These are phyloP conservation scores for Penicillium canescens DNA, from an alignment of 495 filamentous ascomycete genomes.

Conservation along the genomic window DNA sequence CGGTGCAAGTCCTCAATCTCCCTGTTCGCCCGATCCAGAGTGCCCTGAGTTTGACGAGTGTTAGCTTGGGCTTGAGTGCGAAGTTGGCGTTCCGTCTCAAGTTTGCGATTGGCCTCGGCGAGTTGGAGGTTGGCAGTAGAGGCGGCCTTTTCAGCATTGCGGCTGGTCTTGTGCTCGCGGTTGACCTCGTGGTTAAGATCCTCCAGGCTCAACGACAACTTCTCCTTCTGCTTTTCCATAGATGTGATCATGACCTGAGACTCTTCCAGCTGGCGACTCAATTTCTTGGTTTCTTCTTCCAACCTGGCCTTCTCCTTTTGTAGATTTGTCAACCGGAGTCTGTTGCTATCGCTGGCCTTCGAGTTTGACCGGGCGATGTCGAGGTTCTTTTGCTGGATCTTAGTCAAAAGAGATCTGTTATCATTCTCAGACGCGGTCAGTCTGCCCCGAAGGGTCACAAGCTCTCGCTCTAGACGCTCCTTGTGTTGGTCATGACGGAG, in stretches of 20 bases:
- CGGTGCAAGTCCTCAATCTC: conserved; percentile 78
- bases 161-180: conserved; percentile 85
- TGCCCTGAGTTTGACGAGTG: conserved; percentile 73
- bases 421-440: conserved; percentile 94
- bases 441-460: conserved; percentile 89
- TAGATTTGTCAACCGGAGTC: conserved; percentile 71
- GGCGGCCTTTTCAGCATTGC: conserved; percentile 88
- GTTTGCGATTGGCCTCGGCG: conserved; percentile 81
- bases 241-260: conserved; percentile 81
- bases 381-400: conserved; percentile 95
- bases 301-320: conserved; percentile 82
- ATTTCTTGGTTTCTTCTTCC: conserved; percentile 79
- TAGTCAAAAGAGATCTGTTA: conserved; percentile 92
- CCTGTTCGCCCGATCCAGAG: conserved; percentile 72
- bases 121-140: conserved; percentile 80
- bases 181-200: conserved; percentile 93
- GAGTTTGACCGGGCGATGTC: conserved; percentile 92
- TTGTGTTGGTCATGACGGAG: conserved; percentile 89
- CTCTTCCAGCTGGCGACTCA: conserved; percentile 85
- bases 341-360: conserved; percentile 79
- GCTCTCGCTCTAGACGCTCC: conserved; percentile 85
- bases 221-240: conserved; percentile 95
- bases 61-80: conserved; percentile 84
- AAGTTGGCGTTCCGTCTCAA: conserved; percentile 89
- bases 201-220: conserved; percentile 82